Conservation (phyloP, 805 yeast species). For the Saccharomycopsis fodiens region DNA sequence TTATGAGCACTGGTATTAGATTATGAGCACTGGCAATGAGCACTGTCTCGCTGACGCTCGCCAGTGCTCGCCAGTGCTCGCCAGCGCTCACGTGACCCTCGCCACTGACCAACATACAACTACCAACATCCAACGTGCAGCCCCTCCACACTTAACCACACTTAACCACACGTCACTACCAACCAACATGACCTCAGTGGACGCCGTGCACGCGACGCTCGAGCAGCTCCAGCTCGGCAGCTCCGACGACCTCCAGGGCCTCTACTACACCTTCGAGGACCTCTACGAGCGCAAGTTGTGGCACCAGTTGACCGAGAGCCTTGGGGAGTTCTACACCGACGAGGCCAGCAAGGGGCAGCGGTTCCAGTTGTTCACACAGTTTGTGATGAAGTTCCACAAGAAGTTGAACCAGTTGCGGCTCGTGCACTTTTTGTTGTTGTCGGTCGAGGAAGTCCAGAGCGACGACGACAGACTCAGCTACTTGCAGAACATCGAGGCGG, state of each 20-base stretch:
- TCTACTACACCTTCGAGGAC: conserved; percentile 52
- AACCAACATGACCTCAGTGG: conserved; percentile 7
- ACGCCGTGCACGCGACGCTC: conserved; percentile 15
- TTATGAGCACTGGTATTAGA: no score
- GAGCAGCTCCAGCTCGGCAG: conserved; percentile 15
- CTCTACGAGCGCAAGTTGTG: conserved; percentile 83
- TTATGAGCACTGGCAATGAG: no score
- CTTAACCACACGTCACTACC: no score
- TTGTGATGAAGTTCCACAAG: conserved; percentile 57
- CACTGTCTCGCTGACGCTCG: no score
- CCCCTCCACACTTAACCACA: neutral
- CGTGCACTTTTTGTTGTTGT: conserved; percentile 60
- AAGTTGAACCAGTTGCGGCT: conserved; percentile 74
- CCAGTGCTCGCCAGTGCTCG: no score
- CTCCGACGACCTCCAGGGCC: conserved; percentile 16
- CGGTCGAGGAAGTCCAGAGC: conserved; percentile 38
- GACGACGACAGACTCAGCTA: conserved; percentile 44
- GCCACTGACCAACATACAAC: no score
- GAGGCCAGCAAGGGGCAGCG: conserved; percentile 48
- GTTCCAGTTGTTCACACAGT: conserved; percentile 59
- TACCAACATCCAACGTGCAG: no score
- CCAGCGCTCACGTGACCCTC: no score
- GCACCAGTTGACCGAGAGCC: conserved; percentile 80
- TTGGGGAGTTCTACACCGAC: conserved; percentile 53
- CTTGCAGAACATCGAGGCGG: conserved; percentile 35